These are phyloP conservation scores for Calonectria montana DNA, from an alignment of 2,329 filamentous ascomycete species.

Conservation along the genomic window DNA sequence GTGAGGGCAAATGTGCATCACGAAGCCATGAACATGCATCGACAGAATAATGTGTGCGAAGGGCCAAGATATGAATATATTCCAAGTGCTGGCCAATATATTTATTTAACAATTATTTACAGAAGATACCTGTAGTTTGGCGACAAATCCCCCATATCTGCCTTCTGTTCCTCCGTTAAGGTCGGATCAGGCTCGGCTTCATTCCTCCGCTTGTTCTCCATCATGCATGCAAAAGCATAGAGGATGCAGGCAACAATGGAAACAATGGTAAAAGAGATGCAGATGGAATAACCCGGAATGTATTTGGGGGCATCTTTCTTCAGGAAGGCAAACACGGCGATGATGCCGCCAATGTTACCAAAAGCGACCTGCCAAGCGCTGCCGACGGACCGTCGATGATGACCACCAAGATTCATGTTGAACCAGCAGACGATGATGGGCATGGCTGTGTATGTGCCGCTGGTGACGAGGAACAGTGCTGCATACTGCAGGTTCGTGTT, in stretches of 20 bases:
- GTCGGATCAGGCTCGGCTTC: constrained; percentile 52
- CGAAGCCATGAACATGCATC: no score
- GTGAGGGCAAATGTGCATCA: no score
- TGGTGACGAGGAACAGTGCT: constrained; percentile 84
- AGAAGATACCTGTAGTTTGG: constrained; percentile 71
- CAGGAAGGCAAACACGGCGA: constrained; percentile 78
- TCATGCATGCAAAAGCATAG: constrained; percentile 69
- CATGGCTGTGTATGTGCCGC: constrained; percentile 88
- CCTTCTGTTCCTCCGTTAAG: constrained; percentile 73
- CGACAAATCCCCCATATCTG: constrained; percentile 68
- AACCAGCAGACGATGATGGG: constrained; percentile 88
- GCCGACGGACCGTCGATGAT: constrained; percentile 76
- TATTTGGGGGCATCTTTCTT: constrained; percentile 75
- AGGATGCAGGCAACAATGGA: constrained; percentile 69
- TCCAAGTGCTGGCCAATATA: background rate
- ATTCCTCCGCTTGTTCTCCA: constrained; percentile 71
- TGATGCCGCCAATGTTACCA: constrained; percentile 83
- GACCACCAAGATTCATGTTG: constrained; percentile 81
- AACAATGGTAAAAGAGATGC: constrained; percentile 77
- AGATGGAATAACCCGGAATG: constrained; percentile 80
- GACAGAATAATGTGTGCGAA: background rate
- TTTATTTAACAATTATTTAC: constrained; percentile 43
- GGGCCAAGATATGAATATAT: background rate
- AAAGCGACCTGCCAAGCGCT: constrained; percentile 83
- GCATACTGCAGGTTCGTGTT: constrained; percentile 77